Percentiles rank a stretch among this genome's conserved stretches.
These are phyloP conservation scores for Austroboletus festivus DNA, from an alignment of 768 basidiomycete genomes.

Conservation along the genomic window DNA sequence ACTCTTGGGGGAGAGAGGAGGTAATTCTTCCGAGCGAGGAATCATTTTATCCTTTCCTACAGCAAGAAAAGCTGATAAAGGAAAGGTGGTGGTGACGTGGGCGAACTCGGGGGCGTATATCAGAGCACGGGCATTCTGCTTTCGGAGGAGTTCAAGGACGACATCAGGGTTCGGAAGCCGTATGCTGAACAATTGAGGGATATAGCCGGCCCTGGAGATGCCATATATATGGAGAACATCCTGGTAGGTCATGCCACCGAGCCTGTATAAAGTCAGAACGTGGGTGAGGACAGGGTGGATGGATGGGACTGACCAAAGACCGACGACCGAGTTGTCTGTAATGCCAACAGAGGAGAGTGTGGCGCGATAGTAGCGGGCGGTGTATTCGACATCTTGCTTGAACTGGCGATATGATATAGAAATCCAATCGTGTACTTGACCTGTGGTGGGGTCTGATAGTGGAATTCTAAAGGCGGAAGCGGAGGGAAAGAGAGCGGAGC, in stretches of 20 bases:
- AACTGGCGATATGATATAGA: constrained; percentile 66
- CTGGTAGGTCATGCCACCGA: constrained; percentile 67
- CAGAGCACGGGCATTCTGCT: constrained; percentile 59
- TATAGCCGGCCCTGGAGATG: constrained; percentile 70
- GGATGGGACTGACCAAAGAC: constrained; percentile 58
- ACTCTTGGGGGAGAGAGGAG: constrained; percentile 37
- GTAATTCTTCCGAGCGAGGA: constrained; percentile 38
- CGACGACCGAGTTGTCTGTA: constrained; percentile 57
- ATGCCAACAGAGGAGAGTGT: constrained; percentile 47
- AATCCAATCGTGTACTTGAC: constrained; percentile 50
- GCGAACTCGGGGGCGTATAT: constrained; percentile 60
- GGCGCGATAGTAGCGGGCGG: constrained; percentile 61
- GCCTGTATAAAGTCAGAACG: constrained; percentile 41
- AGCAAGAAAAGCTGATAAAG: constrained; percentile 48
- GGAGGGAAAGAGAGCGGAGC: constrained; percentile 46
- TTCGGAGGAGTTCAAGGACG: constrained; percentile 65
- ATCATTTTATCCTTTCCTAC: constrained; percentile 39
- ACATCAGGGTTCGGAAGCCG: constrained; percentile 72
- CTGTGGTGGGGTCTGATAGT: constrained; percentile 40
- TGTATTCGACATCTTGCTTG: constrained; percentile 58
- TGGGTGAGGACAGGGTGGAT: background rate
- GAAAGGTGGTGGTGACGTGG: constrained; percentile 41
- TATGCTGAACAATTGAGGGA: constrained; percentile 76
- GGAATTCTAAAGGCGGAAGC: constrained; percentile 62
- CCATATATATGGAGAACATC: constrained; percentile 75